A percentile compares a stretch with the other conserved stretches of the same genome.
Evolutionary conservation across 2,329 filamentous ascomycete genomes (phyloP).

Genomic region (Trichophyton verrucosum): DNA sequence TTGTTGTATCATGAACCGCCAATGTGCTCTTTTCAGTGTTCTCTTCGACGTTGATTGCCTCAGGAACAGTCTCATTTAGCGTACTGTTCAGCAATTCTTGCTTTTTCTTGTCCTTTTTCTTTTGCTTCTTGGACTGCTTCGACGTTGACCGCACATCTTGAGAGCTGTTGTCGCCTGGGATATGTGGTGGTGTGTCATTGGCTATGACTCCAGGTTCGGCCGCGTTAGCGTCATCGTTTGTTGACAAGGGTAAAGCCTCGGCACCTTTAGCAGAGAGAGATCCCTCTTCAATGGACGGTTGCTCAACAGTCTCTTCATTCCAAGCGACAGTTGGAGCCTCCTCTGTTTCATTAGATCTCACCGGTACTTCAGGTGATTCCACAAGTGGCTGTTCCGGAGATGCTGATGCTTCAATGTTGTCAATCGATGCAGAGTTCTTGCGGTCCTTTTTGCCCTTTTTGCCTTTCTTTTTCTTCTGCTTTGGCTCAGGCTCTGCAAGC

Average conservation of each 20-base stretch:
- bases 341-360: not conserved
- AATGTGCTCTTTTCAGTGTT: not conserved
- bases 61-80: not conserved
- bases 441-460: slow-evolving; percentile 6
- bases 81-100: not conserved
- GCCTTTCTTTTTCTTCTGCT: slow-evolving; percentile 13
- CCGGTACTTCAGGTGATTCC: not conserved
- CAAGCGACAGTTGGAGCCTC: not conserved
- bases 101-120: slow-evolving; percentile 14
- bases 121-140: slow-evolving; percentile 15
- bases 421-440: not conserved
- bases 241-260: not conserved
- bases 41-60: not conserved
- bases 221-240: not conserved
- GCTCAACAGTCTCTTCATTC: not conserved
- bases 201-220: not conserved
- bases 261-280: not conserved
- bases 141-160: slow-evolving; percentile 6
- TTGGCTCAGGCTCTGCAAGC: not conserved
- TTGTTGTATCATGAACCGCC: slow-evolving; percentile 1
- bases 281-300: not conserved
- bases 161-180: not conserved
- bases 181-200: slow-evolving; percentile 9
- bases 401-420: not conserved
- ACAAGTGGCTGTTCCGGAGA: not conserved